Evolutionary conservation across 768 basidiomycete genomes (phyloP).

Genomic region (Naganishia antarctica): DNA sequence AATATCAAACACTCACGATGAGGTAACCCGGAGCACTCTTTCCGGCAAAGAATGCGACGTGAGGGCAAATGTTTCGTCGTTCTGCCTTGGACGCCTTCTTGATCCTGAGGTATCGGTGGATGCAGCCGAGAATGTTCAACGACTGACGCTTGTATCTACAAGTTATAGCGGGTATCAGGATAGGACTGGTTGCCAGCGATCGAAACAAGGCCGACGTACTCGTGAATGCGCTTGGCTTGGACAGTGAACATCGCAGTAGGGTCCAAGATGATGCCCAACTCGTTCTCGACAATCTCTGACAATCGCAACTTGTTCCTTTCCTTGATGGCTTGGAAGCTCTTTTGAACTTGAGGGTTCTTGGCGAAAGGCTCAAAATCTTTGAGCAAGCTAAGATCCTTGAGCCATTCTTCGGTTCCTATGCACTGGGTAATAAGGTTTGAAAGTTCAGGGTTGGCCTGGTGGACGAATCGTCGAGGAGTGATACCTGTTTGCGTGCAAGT

Average conservation of each 20-base stretch:
- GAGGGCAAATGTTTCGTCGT: conserved; percentile 70
- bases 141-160: conserved; percentile 69
- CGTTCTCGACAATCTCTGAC: conserved; percentile 66
- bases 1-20: conserved; percentile 53
- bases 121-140: conserved; percentile 68
- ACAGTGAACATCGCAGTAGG: conserved; percentile 46
- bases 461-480: conserved; percentile 68
- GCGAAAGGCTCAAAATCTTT: conserved; percentile 67
- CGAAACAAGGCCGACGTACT: conserved; percentile 58
- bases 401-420: conserved; percentile 72
- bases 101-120: conserved; percentile 71
- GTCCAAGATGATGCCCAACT: conserved; percentile 64
- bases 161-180: conserved; percentile 13
- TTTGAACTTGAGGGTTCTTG: conserved; percentile 69
- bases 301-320: conserved; percentile 84
- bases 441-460: conserved; percentile 78
- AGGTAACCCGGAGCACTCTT: conserved; percentile 89
- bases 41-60: conserved; percentile 91
- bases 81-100: conserved; percentile 74
- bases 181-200: background rate
- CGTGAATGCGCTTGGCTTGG: conserved; percentile 72
- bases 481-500: conserved; percentile 51
- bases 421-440: conserved; percentile 78
- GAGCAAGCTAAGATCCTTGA: conserved; percentile 68
- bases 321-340: conserved; percentile 79